phyloP scores from a whole-genome alignment of 1,284 basidiomycete genomes.

The Microbotryum violaceum region DNA sequence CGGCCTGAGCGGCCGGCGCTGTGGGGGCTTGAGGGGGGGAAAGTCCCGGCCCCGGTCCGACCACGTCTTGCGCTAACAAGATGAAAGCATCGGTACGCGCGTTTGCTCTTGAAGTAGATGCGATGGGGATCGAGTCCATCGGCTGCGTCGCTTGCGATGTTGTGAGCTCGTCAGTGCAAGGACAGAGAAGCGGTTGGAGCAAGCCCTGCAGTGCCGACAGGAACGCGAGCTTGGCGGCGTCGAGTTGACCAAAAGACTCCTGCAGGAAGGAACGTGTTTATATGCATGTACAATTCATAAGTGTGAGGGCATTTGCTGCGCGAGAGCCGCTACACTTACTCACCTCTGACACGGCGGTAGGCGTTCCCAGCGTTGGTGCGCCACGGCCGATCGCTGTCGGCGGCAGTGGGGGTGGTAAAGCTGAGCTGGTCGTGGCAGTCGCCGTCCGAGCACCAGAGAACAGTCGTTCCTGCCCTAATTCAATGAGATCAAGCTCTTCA shows the following conservation, averaged over 20 bases:
- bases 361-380: not conserved
- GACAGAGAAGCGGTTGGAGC: constrained; percentile 6
- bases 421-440: not conserved
- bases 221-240: constrained; percentile 24
- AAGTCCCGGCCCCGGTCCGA: too few relatives aligned
- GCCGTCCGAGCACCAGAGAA: constrained; percentile 14
- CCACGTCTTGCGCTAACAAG: too few relatives aligned
- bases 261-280: not conserved
- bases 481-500: constrained; percentile 9
- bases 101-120: too few relatives aligned
- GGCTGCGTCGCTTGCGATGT: too few relatives aligned
- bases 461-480: constrained; percentile 20
- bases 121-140: too few relatives aligned
- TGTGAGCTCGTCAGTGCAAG: not conserved
- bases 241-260: constrained; percentile 18
- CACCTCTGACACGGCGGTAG: not conserved
- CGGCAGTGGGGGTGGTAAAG: not conserved
- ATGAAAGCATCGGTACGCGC: too few relatives aligned
- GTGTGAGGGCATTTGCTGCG: too few relatives aligned
- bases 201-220: constrained; percentile 21
- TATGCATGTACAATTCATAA: too few relatives aligned
- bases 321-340: not conserved
- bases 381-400: not conserved
- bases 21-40: too few relatives aligned
- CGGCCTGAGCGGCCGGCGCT: too few relatives aligned